Evolutionary conservation across 176 grass and related monocot species (phyloP).

Genomic region (Aegilops umbellulata): DNA sequence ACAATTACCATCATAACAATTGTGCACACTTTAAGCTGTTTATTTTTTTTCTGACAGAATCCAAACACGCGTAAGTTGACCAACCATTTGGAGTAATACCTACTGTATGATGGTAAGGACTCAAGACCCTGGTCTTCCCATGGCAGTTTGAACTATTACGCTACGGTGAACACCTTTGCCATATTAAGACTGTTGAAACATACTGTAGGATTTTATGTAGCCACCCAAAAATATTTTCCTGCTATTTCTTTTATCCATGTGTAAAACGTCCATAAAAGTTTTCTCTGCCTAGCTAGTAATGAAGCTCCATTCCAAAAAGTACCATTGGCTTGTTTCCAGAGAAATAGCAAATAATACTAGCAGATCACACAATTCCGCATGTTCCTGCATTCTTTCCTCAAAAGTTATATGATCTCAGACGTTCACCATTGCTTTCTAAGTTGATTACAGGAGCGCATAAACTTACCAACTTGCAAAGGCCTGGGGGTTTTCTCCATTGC

Average conservation of each 20-base stretch:
- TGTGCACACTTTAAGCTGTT: not conserved
- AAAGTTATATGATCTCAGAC: not conserved
- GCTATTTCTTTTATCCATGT: constrained; percentile 26
- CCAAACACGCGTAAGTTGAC: not conserved
- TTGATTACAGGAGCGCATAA: constrained; percentile 14
- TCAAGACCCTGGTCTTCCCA: not conserved
- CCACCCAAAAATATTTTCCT: constrained; percentile 16
- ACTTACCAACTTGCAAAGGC: constrained; percentile 42
- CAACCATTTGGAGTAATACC: not conserved
- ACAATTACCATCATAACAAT: not conserved
- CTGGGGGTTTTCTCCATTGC: constrained; percentile 6
- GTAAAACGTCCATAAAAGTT: not conserved
- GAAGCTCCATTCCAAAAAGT: not conserved
- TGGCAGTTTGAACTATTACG: not conserved
- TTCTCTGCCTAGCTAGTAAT: constrained; percentile 11
- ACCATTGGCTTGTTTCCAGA: constrained; percentile 1
- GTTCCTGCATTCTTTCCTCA: constrained; percentile 7
- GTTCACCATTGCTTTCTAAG: constrained; percentile 15
- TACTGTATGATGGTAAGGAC: not conserved
- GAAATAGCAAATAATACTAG: not conserved
- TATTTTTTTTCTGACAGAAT: not conserved
- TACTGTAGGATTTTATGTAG: constrained; percentile 2
- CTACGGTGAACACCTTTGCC: constrained; percentile 6
- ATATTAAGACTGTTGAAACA: constrained; percentile 15
- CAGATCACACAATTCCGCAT: not conserved